Evolutionary conservation across 2,329 filamentous ascomycete species (phyloP).

Genomic region (Rugonectria rugulosa): DNA sequence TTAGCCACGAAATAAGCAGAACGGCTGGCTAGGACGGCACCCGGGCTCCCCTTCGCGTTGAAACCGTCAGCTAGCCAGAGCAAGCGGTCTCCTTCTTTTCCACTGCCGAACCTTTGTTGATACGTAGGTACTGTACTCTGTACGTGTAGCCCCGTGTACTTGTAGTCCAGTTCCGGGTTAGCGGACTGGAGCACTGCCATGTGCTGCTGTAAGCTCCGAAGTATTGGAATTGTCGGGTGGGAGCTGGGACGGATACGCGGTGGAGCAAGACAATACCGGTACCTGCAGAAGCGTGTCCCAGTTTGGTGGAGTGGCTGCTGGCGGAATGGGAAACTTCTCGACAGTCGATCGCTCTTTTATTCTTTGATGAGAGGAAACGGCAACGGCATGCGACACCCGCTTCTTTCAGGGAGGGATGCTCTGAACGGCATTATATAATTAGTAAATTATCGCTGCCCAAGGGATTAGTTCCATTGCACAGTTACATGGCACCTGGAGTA

Average conservation of each 20-base stretch:
- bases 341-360: not conserved
- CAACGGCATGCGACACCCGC: too few species aligned
- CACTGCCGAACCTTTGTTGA: too few species aligned
- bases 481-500: conserved; percentile 1
- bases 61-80: too few species aligned
- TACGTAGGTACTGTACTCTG: too few species aligned
- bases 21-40: not conserved
- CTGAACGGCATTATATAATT: too few species aligned
- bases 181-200: conserved; percentile 11
- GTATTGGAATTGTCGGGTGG: conserved; percentile 14
- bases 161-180: conserved; percentile 15
- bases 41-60: not conserved
- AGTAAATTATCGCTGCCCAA: conserved; percentile 5
- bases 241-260: conserved; percentile 13
- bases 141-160: not conserved
- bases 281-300: conserved; percentile 25
- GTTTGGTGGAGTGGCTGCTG: conserved; percentile 16
- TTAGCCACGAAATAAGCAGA: not conserved
- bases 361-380: not conserved
- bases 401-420: too few species aligned
- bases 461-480: not conserved
- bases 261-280: conserved; percentile 16
- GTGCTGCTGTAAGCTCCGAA: not conserved
- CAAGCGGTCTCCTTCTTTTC: not conserved
- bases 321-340: not conserved